These are phyloP conservation scores for Leccinum broughii DNA, from an alignment of 768 basidiomycete species.

Conservation along the genomic window DNA sequence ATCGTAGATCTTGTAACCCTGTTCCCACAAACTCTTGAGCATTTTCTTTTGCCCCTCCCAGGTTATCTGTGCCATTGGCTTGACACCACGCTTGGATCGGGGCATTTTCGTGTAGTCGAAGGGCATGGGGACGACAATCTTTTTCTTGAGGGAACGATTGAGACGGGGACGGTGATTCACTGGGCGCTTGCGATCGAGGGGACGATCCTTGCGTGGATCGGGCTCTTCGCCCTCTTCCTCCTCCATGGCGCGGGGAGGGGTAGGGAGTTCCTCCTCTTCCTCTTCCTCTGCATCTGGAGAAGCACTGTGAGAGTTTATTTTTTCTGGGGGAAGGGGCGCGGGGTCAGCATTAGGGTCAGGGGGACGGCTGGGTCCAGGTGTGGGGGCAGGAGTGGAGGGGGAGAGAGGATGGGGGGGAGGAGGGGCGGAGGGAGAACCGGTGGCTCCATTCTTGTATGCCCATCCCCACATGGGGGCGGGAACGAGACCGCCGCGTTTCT, in stretches of 20 bases:
- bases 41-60: background rate
- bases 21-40: conserved; percentile 18
- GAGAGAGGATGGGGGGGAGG: conserved; percentile 7
- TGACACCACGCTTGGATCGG: conserved; percentile 20
- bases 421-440: conserved; percentile 17
- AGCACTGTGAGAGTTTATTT: conserved; percentile 6
- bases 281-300: conserved; percentile 37
- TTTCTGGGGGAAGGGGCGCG: conserved; percentile 1
- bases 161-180: background rate
- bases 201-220: conserved; percentile 20
- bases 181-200: conserved; percentile 9
- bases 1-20: conserved; percentile 21
- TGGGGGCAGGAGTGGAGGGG: background rate
- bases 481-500: conserved; percentile 66
- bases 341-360: conserved; percentile 2
- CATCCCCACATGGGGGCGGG: conserved; percentile 87
- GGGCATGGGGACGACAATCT: conserved; percentile 15
- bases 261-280: conserved; percentile 44
- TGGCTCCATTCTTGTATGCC: conserved; percentile 54
- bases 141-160: conserved; percentile 6
- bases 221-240: conserved; percentile 57
- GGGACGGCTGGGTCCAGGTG: conserved; percentile 11
- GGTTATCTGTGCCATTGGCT: background rate
- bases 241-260: conserved; percentile 56
- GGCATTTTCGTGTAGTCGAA: conserved; percentile 20